A percentile compares a stretch with the other conserved stretches of the same genome.
phyloP scores from a whole-genome alignment of 2,329 filamentous ascomycete species.

The Verticillium nubilum region DNA sequence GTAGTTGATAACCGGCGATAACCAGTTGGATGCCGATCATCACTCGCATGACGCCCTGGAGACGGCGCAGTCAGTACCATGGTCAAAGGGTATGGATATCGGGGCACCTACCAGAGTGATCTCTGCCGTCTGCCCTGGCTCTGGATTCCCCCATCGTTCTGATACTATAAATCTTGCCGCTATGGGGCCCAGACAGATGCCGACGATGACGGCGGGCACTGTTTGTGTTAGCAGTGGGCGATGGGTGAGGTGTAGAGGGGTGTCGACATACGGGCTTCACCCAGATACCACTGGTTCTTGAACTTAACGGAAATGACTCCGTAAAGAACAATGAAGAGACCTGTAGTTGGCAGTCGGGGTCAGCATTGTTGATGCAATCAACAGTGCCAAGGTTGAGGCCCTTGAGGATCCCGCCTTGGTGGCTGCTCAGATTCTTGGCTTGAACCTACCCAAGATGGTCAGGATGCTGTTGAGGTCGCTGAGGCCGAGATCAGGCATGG shows the following conservation, averaged over 20 bases:
- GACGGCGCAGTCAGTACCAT: not conserved
- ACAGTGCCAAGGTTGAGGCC: not conserved
- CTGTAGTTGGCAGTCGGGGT: constrained; percentile 17
- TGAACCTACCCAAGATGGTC: constrained; percentile 11
- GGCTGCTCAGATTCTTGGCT: not conserved
- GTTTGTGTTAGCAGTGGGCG: constrained; percentile 1
- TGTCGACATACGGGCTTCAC: constrained; percentile 41
- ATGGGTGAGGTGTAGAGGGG: not conserved
- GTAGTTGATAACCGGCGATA: constrained; percentile 58
- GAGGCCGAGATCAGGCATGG: constrained; percentile 1
- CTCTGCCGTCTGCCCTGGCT: constrained; percentile 19
- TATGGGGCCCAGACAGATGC: constrained; percentile 48
- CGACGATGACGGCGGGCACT: constrained; percentile 52
- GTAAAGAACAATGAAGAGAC: constrained; percentile 41
- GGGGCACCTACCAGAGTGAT: constrained; percentile 31
- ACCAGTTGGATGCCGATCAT: constrained; percentile 59
- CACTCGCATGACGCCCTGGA: constrained; percentile 44
- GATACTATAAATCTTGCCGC: constrained; percentile 46
- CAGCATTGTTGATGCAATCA: not conserved
- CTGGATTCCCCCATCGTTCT: constrained; percentile 30
- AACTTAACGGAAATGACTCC: constrained; percentile 47
- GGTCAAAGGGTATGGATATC: not conserved
- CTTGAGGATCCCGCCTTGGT: not conserved
- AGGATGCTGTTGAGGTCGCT: constrained; percentile 12
- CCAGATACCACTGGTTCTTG: constrained; percentile 47